Evolutionary conservation across 108 stramenopile species (phyloP), one percentile per base, ranked within the genome.

Genomic region (Pseudonitzschia multiseries): DNA sequence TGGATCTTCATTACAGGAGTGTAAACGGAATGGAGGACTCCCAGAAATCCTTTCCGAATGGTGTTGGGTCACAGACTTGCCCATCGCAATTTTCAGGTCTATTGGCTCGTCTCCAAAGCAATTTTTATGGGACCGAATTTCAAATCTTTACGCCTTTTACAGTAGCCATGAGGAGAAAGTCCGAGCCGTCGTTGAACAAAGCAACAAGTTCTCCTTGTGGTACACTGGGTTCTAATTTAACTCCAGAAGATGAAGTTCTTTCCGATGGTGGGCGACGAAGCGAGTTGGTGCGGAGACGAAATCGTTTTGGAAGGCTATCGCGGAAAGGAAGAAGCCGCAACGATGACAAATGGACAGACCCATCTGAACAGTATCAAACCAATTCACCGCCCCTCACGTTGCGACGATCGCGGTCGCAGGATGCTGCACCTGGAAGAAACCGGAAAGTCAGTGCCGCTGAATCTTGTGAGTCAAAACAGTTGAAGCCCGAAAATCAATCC

Each of bases 81-180:
- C 28, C 78, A 1, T 63, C 57, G 13, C 57, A 72, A 27, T 22
- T 42, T 22, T 48, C 73, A 1, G 59, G 71, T 28, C 67, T 80
- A 46, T 51, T 92, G 24, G 89, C 89, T 40, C 81, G 93, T 41
- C 65, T 94, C 6, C 91, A 92, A 71, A 87, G 89, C 59, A 94
- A 94, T 65, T 91, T 92, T 43, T 84, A 89, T 61, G 93, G 93
- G 0, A 94, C 91, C 12, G 93, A 94, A 69, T 94, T 94, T 69
- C 91, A 94, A 70, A 89, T 94, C 3, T 92, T 86, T 54, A 75
- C 81, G 18, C 77, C 81, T 13, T 53, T 22, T 52, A 12, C 44
- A 18, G 57, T 6, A 0, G n/a, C n/a, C 12, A 62, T 33, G 61
- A 62, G 29, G 20, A 31, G 20, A 40, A 68, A 79, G 44, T 21